These are phyloP conservation scores for Syncephalastrum racemosum DNA, from an alignment of 371 early-diverging fungal species.

Conservation along the genomic window DNA sequence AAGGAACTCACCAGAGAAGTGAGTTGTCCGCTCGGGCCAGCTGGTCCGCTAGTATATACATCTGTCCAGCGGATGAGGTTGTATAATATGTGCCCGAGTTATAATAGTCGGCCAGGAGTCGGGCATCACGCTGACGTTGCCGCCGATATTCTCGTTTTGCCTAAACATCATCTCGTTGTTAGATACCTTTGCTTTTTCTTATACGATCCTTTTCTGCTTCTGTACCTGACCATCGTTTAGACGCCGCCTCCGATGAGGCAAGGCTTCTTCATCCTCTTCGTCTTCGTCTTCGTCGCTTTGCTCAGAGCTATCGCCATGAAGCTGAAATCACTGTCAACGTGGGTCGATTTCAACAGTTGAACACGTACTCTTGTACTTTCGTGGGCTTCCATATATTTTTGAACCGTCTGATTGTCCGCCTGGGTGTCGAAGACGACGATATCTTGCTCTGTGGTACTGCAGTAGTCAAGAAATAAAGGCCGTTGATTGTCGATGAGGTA, in stretches of 20 bases:
- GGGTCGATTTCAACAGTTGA: no score
- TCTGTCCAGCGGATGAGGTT: conserved; percentile 50
- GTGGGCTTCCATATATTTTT: conserved; percentile 65
- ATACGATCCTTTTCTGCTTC: neutral
- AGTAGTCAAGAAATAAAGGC: conserved; percentile 80
- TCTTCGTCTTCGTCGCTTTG: conserved; percentile 30
- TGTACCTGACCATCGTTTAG: conserved; percentile 18
- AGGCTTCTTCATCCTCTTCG: conserved; percentile 21
- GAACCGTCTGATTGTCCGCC: conserved; percentile 63
- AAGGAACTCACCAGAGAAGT: conserved; percentile 52
- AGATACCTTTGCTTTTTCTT: neutral
- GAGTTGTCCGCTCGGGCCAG: conserved; percentile 59
- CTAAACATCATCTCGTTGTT: neutral
- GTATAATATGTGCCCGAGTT: conserved; percentile 57
- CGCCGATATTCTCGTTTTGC: conserved; percentile 13
- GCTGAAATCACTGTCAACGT: no score
- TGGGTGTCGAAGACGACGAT: conserved; percentile 81
- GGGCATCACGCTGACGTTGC: conserved; percentile 24
- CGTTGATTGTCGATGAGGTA: conserved; percentile 88
- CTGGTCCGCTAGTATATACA: conserved; percentile 59
- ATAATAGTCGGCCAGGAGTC: conserved; percentile 57
- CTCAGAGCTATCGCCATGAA: conserved; percentile 7
- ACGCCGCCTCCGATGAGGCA: conserved; percentile 9
- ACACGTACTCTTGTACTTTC: conserved; percentile 20
- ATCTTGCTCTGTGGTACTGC: conserved; percentile 62